A percentile compares a stretch with the other conserved stretches of the same genome.
phyloP scores from a whole-genome alignment of 2,329 filamentous ascomycete species.

The Grosmannia serpens region DNA sequence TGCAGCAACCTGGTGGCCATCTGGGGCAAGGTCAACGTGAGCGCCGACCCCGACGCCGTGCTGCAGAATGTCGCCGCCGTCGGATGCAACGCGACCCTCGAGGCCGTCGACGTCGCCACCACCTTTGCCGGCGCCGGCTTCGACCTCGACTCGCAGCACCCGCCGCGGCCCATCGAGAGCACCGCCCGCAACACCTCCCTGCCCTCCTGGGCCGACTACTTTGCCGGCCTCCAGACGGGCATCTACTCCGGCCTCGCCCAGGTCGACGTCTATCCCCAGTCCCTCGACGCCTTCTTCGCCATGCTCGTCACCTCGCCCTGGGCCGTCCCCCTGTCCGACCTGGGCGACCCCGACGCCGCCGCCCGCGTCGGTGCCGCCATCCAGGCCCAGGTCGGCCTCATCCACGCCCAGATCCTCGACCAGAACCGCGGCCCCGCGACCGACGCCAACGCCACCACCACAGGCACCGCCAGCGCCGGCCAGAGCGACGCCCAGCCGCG shows the following conservation, averaged over 20 bases:
- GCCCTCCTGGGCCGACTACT: neutral
- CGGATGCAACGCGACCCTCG: neutral
- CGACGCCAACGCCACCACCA: neutral
- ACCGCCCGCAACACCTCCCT: neutral
- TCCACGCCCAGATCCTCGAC: neutral
- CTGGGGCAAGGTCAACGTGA: neutral
- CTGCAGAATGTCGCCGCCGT: neutral
- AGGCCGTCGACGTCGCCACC: neutral
- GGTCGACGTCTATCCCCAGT: neutral
- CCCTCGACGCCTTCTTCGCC: neutral
- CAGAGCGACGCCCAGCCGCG: neutral
- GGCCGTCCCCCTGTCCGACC: neutral
- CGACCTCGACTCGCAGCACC: neutral
- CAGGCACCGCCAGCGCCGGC: neutral
- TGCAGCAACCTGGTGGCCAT: neutral
- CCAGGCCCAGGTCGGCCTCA: neutral
- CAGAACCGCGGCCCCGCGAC: neutral
- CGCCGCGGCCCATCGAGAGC: neutral
- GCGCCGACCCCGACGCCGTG: neutral
- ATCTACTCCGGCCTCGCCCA: neutral
- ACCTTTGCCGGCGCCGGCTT: neutral
- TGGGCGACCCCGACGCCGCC: neutral
- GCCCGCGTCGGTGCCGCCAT: neutral
- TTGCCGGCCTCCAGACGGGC: neutral
- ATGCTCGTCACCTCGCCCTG: neutral